Base-by-base conservation (phyloP, 108 stramenopile genomes). In the Epithemia pelagica region DNA sequence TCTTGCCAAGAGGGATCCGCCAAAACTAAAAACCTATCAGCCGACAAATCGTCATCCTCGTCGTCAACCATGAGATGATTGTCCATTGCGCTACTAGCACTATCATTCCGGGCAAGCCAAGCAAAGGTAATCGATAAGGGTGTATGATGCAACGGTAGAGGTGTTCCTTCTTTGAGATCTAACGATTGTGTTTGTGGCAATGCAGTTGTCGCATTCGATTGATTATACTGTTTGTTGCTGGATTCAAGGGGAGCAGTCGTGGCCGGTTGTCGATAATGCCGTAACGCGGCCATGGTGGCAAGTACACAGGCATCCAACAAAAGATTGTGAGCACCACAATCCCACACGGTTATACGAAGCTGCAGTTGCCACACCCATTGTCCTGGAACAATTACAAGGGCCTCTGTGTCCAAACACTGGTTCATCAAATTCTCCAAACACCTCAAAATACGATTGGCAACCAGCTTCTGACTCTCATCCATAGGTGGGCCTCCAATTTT, bases 61-160 rank as follows among this genome's bases (percentile, higher is more conserved):
- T 46, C 37, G 61, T 15, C 32, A 28, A 23, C 32, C 30, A 37
- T 37, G 29, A 37, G 21, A 20, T 32, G 21, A 15, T 30, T 32
- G 21, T 29, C 24, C 26, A n/a, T 37, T 2, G 1, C 25, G 23
- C 10, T 31, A 27, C 1, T 55, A 10, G 54, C 23, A 10, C 21
- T 3, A 61, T 28, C 66, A 59, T 66, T 63, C 7, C 28, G 76
- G 30, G 88, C 81, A 67, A 95, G 84, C 28, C 95, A 67, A 1
- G 89, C 95, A 80, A 96, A 97, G 0, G 92, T 87, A 32, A 95
- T 76, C 31, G 90, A 87, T 8, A 95, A 74, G 24, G 96, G 96
- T 27, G 92, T 88, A 71, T 97, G 96, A 74, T 97, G 96, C 67
- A 97, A 68, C 18, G 96, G 92, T 51, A 97, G 78, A 22, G 96